These are phyloP conservation scores for Piloderma croceum DNA, from an alignment of 768 basidiomycete species.

Conservation along the genomic window DNA sequence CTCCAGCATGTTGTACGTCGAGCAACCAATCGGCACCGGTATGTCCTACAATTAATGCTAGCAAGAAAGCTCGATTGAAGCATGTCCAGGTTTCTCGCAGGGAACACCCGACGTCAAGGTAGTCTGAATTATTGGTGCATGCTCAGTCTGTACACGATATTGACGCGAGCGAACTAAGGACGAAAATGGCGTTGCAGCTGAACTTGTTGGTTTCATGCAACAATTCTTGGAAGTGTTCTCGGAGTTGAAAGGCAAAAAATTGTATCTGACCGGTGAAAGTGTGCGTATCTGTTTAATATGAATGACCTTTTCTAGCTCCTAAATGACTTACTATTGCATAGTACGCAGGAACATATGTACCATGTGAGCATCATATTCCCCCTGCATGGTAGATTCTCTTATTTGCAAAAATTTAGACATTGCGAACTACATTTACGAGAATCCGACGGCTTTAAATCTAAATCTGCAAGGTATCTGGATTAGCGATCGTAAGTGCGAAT, in stretches of 20 bases:
- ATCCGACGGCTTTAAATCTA: constrained; percentile 44
- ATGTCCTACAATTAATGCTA: too few species aligned
- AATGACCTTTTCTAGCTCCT: background rate
- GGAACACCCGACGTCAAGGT: constrained; percentile 58
- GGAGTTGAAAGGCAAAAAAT: constrained; percentile 66
- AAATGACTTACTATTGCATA: constrained; percentile 20
- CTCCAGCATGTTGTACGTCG: constrained; percentile 68
- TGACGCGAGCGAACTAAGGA: too few species aligned
- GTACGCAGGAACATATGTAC: constrained; percentile 72
- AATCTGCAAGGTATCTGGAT: constrained; percentile 69
- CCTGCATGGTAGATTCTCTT: too few species aligned
- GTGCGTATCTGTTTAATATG: constrained; percentile 36
- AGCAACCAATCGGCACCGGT: constrained; percentile 78
- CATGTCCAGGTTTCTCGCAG: constrained; percentile 73
- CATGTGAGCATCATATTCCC: constrained; percentile 33
- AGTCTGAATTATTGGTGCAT: too few species aligned
- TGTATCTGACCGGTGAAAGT: constrained; percentile 70
- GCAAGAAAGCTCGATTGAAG: too few species aligned
- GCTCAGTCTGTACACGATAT: too few species aligned
- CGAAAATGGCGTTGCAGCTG: constrained; percentile 52
- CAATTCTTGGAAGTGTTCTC: constrained; percentile 74
- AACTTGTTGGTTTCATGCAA: constrained; percentile 53
- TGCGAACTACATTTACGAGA: constrained; percentile 65
- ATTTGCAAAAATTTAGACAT: constrained; percentile 47
- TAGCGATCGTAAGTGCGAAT: constrained; percentile 50